A percentile compares a stretch with the other conserved stretches of the same genome.
These are phyloP conservation scores for Epipyxis sp. DNA, from an alignment of 108 stramenopile genomes.

Conservation along the genomic window DNA sequence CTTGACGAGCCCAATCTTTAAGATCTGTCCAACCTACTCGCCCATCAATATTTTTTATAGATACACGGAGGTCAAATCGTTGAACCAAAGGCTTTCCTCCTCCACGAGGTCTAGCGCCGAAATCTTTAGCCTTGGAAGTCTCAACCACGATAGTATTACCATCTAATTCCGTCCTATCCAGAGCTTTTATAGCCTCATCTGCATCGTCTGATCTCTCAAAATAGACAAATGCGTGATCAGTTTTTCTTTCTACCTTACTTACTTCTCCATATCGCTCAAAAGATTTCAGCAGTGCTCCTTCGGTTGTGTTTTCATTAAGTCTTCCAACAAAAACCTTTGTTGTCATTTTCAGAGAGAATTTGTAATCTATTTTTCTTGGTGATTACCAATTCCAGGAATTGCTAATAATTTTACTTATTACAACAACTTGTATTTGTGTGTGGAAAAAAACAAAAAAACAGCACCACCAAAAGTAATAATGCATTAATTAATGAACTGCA, in stretches of 20 bases:
- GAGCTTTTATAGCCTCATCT: not conserved
- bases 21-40: not conserved
- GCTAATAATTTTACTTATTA: too few species aligned
- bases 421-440: too few species aligned
- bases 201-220: not conserved
- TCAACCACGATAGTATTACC: not conserved
- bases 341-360: too few species aligned
- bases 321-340: not conserved
- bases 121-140: not conserved
- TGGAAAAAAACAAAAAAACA: too few species aligned
- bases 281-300: not conserved
- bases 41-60: not conserved
- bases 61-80: not conserved
- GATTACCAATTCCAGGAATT: too few species aligned
- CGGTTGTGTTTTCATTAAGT: not conserved
- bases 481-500: too few species aligned
- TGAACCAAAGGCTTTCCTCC: not conserved
- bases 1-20: constrained; percentile 10
- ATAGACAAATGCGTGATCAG: not conserved
- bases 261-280: constrained; percentile 5
- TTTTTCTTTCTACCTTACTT: not conserved
- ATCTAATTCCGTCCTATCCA: constrained; percentile 11
- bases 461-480: too few species aligned
- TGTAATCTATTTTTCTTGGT: too few species aligned
- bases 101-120: not conserved